A percentile compares a stretch with the other conserved stretches of the same genome.
phyloP scores from a whole-genome alignment of 805 yeast species.

The Yarrowia sp. region DNA sequence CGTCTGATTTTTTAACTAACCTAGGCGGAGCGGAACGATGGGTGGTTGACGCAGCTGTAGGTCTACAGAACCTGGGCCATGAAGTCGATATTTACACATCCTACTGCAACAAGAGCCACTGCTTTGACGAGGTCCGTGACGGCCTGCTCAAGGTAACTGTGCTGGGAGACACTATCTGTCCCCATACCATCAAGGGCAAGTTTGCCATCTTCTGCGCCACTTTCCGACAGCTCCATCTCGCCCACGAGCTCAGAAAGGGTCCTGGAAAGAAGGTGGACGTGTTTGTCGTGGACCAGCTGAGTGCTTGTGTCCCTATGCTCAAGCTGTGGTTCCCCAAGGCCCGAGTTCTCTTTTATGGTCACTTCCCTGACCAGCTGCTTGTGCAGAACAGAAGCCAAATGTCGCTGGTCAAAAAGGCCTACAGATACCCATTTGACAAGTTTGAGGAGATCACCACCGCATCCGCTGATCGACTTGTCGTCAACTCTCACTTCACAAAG shows the following conservation, averaged over 20 bases:
- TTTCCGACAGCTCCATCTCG: conserved; percentile 71
- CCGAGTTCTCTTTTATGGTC: conserved; percentile 82
- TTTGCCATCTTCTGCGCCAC: conserved; percentile 81
- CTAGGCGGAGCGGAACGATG: conserved; percentile 86
- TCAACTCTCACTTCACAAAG: conserved; percentile 82
- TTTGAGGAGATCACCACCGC: conserved; percentile 78
- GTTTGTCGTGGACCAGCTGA: conserved; percentile 81
- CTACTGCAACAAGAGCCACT: conserved; percentile 80
- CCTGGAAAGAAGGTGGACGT: conserved; percentile 57
- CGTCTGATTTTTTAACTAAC: neutral
- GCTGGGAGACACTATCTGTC: conserved; percentile 74
- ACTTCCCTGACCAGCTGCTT: conserved; percentile 86
- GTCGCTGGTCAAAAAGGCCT: conserved; percentile 54
- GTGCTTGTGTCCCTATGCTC: conserved; percentile 76
- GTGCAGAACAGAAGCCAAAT: conserved; percentile 48
- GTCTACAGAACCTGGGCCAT: conserved; percentile 65
- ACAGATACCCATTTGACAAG: conserved; percentile 79
- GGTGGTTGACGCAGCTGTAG: conserved; percentile 94
- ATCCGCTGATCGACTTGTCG: conserved; percentile 74
- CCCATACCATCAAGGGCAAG: conserved; percentile 61
- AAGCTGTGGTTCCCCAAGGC: conserved; percentile 39
- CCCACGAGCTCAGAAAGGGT: conserved; percentile 46
- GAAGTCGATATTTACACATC: conserved; percentile 74
- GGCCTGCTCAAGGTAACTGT: conserved; percentile 59
- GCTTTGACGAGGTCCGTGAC: conserved; percentile 81